Conservation (phyloP, 176 grass and related monocot species). For the Saccharum spontaneum region DNA sequence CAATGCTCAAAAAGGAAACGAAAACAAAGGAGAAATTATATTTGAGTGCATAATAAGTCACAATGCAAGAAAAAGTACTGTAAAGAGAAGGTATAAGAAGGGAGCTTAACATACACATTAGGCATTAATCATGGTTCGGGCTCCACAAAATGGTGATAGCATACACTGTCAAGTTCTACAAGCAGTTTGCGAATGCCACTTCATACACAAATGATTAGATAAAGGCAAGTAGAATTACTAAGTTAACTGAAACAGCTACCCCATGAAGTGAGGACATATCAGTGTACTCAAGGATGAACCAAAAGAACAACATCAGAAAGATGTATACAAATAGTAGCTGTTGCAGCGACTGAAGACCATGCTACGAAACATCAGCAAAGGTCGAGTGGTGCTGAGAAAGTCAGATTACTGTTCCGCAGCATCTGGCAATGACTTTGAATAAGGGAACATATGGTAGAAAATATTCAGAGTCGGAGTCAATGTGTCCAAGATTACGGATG, state of each 20-base stretch:
- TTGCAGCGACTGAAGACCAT: neutral
- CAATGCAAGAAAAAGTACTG: neutral
- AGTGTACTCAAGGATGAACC: neutral
- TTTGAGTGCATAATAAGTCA: neutral
- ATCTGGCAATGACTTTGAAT: neutral
- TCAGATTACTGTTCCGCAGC: neutral
- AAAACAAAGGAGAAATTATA: neutral
- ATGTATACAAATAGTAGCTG: neutral
- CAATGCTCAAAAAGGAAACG: neutral
- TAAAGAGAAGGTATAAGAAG: no score
- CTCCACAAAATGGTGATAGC: neutral
- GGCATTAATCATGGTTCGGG: neutral
- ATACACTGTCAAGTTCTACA: neutral
- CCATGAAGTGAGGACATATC: no score
- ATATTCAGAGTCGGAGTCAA: no score
- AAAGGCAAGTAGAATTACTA: no score
- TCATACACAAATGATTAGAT: no score
- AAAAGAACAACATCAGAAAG: neutral
- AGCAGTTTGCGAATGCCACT: neutral
- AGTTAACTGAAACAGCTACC: no score
- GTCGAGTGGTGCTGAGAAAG: neutral
- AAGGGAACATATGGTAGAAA: constrained; percentile 6
- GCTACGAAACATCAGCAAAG: neutral
- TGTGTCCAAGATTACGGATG: no score
- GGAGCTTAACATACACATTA: neutral